Evolutionary conservation across 108 stramenopile species (phyloP), one percentile per base, ranked within the genome.

Genomic region (Skeletonema costatum): DNA sequence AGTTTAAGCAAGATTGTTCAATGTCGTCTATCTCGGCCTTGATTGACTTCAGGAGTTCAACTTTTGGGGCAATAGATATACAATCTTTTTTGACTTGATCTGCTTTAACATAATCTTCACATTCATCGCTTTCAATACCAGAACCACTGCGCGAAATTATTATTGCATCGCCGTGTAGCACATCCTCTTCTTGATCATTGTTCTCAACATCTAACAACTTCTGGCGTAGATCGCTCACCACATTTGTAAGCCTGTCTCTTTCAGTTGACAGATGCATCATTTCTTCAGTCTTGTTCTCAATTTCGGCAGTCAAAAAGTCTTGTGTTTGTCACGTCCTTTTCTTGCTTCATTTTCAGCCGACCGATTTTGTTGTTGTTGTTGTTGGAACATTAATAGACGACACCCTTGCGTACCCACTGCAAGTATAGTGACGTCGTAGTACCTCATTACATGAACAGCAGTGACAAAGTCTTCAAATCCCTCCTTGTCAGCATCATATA

Each of bases 381-480:
- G 71, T 38, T 60, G 60, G 25, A 83, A 83, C 16, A 83, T 12
- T 25, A 83, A 11, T 30, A 83, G 48, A 12, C 82, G 71, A 4
- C 76, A 75, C 1, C 72, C 42, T 14, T 77, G 76, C 16, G 82
- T 83, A 5, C 82, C 82, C 32, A 83, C 68, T 60, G 58, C 71
- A 61, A 83, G 68, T 50, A 58, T 35, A 16, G 48, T 56, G 2
- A 42, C 19, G 14, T 38, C 39, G 5, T 41, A 41, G 13, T 21
- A 30, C 31, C 64, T 39, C 32, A 46, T 71, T 16, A 48, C 67
- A 64, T 77, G 76, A 9, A 83, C 82, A 21, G 82, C 44, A 13
- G 82, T 83, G 13, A 77, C 76, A 48, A 68, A 77, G 51, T 83
- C 82, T 51, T 77, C 82, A 36, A 36, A 53, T 12, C 77, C 77